Evolutionary conservation across 176 grass and related monocot species (phyloP).

Genomic region (Oryza longistaminata): DNA sequence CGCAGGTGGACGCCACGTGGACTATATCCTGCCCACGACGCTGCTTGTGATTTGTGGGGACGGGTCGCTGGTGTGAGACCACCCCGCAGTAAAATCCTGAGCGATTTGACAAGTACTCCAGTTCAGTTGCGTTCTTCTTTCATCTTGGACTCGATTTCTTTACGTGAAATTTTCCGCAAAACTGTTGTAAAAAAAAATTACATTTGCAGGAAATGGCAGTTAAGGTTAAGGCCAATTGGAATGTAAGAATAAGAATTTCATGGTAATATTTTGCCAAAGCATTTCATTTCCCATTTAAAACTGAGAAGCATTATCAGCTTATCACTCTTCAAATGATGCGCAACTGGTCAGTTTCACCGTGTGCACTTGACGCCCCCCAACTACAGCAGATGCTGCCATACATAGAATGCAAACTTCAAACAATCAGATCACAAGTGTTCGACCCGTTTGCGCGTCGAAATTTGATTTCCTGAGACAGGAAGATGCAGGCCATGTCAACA

Average conservation of each 20-base stretch:
- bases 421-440: background rate
- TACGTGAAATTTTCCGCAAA: too few species aligned
- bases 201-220: background rate
- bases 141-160: background rate
- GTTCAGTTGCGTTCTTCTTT: background rate
- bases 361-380: background rate
- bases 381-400: background rate
- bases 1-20: slow-evolving; percentile 59
- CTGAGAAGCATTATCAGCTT: too few species aligned
- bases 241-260: background rate
- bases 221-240: background rate
- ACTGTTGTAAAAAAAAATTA: background rate
- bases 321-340: too few species aligned
- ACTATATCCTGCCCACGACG: slow-evolving; percentile 14
- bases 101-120: background rate
- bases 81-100: background rate
- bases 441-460: background rate
- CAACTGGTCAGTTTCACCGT: background rate
- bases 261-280: background rate
- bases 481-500: background rate
- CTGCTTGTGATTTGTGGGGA: slow-evolving; percentile 30
- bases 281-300: background rate
- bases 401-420: too few species aligned
- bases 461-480: background rate
- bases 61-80: background rate